These are phyloP conservation scores for Candida maesae DNA, from an alignment of 805 yeast genomes.

Conservation along the genomic window DNA sequence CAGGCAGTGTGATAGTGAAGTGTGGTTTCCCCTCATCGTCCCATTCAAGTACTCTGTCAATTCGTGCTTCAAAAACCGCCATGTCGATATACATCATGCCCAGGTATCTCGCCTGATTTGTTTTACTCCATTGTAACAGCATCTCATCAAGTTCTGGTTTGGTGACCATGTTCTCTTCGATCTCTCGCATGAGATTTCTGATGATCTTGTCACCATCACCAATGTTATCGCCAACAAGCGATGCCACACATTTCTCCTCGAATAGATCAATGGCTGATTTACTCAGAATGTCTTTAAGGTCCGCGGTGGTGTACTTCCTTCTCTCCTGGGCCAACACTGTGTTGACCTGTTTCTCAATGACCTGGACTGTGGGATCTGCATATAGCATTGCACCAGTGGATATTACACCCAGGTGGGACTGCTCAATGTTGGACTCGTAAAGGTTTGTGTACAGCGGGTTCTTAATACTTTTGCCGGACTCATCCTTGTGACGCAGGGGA, in stretches of 20 bases:
- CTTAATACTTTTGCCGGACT: constrained; percentile 2
- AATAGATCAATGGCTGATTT: constrained; percentile 7
- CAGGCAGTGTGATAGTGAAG: constrained; percentile 6
- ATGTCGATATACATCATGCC: constrained; percentile 7
- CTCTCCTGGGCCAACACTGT: constrained; percentile 4
- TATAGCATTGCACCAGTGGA: constrained; percentile 2
- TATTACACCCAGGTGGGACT: constrained; percentile 5
- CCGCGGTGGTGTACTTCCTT: constrained; percentile 5
- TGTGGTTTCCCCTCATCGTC: background rate
- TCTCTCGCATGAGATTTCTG: constrained; percentile 2
- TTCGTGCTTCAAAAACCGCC: background rate
- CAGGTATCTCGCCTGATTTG: constrained; percentile 5
- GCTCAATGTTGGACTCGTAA: background rate
- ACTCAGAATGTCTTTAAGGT: background rate
- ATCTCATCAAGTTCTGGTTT: constrained; percentile 3
- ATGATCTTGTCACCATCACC: constrained; percentile 7
- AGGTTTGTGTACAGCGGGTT: constrained; percentile 10
- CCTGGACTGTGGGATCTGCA: constrained; percentile 1
- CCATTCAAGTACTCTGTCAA: background rate
- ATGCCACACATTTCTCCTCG: constrained; percentile 5
- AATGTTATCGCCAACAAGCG: background rate
- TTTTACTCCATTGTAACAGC: background rate
- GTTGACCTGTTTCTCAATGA: constrained; percentile 5
- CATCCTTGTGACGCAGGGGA: constrained; percentile 2
- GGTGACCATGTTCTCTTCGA: constrained; percentile 6